phyloP scores from a whole-genome alignment of 2,329 filamentous ascomycete species.

The Aspergillus aculeatus region DNA sequence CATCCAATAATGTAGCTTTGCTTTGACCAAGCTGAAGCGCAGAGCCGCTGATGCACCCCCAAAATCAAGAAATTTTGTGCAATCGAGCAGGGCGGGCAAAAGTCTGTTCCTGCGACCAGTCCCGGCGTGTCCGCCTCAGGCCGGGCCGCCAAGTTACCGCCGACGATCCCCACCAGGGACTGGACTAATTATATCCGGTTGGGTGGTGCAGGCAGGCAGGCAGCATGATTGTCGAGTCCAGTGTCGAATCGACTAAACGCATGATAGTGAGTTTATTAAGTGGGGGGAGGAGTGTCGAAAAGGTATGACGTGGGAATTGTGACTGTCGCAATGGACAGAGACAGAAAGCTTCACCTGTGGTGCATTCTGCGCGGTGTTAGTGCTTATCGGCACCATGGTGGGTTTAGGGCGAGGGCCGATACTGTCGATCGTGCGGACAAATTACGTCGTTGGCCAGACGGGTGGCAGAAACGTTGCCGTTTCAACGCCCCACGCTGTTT shows the following conservation, averaged over 20 bases:
- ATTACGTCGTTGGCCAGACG: neutral
- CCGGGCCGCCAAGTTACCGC: neutral
- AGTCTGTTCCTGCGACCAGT: neutral
- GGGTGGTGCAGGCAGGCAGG: neutral
- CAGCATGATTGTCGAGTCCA: neutral
- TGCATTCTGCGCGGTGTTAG: neutral
- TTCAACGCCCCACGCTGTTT: neutral
- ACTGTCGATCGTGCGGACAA: neutral
- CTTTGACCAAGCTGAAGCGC: too few species aligned
- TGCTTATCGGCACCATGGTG: neutral
- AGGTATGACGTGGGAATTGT: neutral
- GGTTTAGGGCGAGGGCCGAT: neutral
- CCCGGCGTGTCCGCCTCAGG: neutral
- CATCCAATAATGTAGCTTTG: too few species aligned
- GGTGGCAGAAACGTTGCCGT: neutral
- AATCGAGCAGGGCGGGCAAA: neutral
- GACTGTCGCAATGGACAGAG: neutral
- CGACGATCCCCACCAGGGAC: neutral
- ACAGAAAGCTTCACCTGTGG: too few species aligned
- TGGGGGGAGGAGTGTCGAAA: neutral
- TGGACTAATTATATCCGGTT: neutral
- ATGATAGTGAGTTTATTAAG: too few species aligned
- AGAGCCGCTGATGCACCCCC: too few species aligned
- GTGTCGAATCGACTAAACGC: too few species aligned
- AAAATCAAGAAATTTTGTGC: neutral